These are phyloP conservation scores for Globisporangium acanthophoron DNA, from an alignment of 352 stramenopile species.

Conservation along the genomic window DNA sequence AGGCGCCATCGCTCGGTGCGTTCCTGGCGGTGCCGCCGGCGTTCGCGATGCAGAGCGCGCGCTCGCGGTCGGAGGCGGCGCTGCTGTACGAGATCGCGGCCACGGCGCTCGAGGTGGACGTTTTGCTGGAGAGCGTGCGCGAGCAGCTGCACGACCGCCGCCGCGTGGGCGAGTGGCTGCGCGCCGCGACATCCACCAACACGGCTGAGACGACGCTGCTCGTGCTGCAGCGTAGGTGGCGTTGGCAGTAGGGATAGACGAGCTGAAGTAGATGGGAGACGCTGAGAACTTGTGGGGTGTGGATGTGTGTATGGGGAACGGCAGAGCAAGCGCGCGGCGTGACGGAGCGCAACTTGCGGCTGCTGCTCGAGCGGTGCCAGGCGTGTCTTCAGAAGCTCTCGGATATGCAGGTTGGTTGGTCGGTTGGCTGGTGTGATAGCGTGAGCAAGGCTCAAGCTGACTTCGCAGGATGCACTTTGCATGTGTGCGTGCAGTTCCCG, in stretches of 20 bases:
- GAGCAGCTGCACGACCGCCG: slow-evolving; percentile 35
- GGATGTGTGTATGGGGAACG: neutral
- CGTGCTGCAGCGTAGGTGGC: slow-evolving; percentile 22
- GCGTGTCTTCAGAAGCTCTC: slow-evolving; percentile 11
- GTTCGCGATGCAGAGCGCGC: slow-evolving; percentile 15
- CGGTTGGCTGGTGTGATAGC: no score
- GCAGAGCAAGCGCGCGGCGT: slow-evolving; percentile 10
- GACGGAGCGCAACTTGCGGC: slow-evolving; percentile 12
- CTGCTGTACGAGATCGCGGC: slow-evolving; percentile 24
- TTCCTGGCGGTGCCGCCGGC: slow-evolving; percentile 18
- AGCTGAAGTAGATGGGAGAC: no score
- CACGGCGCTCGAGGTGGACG: slow-evolving; percentile 31
- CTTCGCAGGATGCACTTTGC: neutral
- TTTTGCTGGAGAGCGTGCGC: slow-evolving; percentile 16
- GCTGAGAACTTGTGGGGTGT: neutral
- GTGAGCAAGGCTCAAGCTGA: no score
- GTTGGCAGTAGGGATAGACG: neutral
- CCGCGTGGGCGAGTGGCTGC: slow-evolving; percentile 10
- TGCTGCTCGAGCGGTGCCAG: slow-evolving; percentile 14
- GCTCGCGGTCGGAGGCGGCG: slow-evolving; percentile 16
- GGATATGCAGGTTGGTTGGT: slow-evolving; percentile 13
- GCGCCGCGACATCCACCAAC: neutral
- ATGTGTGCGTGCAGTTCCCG: neutral
- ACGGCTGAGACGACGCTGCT: slow-evolving; percentile 17
- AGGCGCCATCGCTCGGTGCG: slow-evolving; percentile 8